These are phyloP conservation scores for Neopestalotiopsis rosae DNA, from an alignment of 2,329 filamentous ascomycete genomes.

Conservation along the genomic window DNA sequence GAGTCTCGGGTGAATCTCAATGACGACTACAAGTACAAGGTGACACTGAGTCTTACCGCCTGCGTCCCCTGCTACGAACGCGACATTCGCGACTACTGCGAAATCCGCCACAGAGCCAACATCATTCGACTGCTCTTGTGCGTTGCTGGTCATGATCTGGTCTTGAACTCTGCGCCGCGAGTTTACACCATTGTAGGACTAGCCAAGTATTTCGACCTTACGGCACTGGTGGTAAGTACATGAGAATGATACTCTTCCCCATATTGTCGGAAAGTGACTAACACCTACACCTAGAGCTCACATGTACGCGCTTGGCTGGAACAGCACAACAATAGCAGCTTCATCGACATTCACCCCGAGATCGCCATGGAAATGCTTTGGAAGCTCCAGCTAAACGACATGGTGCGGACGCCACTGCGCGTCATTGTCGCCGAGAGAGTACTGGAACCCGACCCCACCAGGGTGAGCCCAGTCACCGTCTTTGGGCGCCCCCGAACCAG, in stretches of 20 bases:
- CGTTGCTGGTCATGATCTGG: slow-evolving; percentile 58
- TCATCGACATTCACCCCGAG: slow-evolving; percentile 70
- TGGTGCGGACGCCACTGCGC: slow-evolving; percentile 57
- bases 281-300: slow-evolving; percentile 42
- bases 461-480: slow-evolving; percentile 27
- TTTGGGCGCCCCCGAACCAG: slow-evolving; percentile 54
- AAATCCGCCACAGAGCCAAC: slow-evolving; percentile 64
- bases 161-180: slow-evolving; percentile 68
- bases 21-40: background rate
- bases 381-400: slow-evolving; percentile 45
- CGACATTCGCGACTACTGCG: slow-evolving; percentile 64
- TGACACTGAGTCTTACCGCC: slow-evolving; percentile 27
- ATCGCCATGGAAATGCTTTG: slow-evolving; percentile 63
- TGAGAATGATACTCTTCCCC: background rate
- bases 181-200: slow-evolving; percentile 71
- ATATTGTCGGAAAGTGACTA: background rate
- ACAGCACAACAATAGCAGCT: slow-evolving; percentile 55
- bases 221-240: slow-evolving; percentile 44
- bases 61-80: slow-evolving; percentile 29
- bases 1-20: slow-evolving; percentile 9
- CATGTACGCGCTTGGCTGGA: slow-evolving; percentile 65
- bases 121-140: slow-evolving; percentile 68
- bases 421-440: slow-evolving; percentile 69
- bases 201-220: slow-evolving; percentile 63
- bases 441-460: slow-evolving; percentile 37